A percentile compares a stretch with the other conserved stretches of the same genome.
phyloP scores from a whole-genome alignment of 1,139 yeast species.

The Meyerozyma athensensis region DNA sequence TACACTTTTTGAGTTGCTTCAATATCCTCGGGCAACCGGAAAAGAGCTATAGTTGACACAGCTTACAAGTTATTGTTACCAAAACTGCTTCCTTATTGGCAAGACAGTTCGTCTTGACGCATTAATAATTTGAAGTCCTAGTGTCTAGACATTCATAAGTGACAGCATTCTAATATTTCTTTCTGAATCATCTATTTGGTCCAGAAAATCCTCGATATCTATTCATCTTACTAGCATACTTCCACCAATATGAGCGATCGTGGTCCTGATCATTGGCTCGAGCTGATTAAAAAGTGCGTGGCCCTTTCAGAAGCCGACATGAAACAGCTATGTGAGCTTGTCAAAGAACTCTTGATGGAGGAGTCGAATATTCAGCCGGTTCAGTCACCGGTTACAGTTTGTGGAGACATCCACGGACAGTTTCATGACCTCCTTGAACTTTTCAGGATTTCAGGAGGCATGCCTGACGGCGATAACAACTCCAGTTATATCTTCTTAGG shows the following conservation, averaged over 20 bases:
- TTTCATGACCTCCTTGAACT: conserved; percentile 91
- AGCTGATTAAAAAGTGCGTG: conserved; percentile 85
- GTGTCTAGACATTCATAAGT: too few relatives aligned
- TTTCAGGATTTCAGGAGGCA: conserved; percentile 89
- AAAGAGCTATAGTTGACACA: too few relatives aligned
- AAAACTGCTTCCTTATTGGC: too few relatives aligned
- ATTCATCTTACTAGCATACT: conserved; percentile 1
- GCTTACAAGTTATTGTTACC: too few relatives aligned
- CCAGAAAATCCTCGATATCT: too few relatives aligned
- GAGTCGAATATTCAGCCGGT: conserved; percentile 85
- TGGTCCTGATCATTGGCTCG: conserved; percentile 96
- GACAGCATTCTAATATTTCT: too few relatives aligned
- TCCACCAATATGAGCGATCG: conserved; percentile 57
- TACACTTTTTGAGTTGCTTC: too few relatives aligned
- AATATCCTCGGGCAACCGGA: too few relatives aligned
- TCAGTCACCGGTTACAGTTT: conserved; percentile 94
- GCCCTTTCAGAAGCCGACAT: conserved; percentile 88
- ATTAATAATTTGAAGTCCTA: too few relatives aligned
- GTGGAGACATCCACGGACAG: conserved; percentile 99
- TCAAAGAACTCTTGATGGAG: conserved; percentile 26
- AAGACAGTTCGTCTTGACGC: too few relatives aligned
- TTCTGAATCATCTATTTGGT: too few relatives aligned
- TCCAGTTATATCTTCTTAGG: conserved; percentile 82
- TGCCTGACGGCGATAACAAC: conserved; percentile 50
- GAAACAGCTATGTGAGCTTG: conserved; percentile 94